phyloP scores from a whole-genome alignment of 257 asterid genomes.

The Nicotiana noctiflora region DNA sequence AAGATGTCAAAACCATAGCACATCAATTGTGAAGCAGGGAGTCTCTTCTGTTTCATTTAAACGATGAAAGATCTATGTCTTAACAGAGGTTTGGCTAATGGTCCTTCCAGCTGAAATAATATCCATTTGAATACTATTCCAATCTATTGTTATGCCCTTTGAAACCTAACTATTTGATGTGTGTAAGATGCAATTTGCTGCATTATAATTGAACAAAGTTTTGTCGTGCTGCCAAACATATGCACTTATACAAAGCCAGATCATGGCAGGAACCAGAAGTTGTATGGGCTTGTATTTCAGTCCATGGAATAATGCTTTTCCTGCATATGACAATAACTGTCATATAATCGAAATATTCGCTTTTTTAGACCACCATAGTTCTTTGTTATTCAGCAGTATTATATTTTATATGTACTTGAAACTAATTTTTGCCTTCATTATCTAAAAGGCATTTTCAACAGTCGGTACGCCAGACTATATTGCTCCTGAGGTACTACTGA shows the following conservation, averaged over 20 bases:
- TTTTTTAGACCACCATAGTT: neutral
- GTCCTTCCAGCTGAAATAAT: neutral
- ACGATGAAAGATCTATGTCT: neutral
- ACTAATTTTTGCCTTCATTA: slow-evolving; percentile 14
- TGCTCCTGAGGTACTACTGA: slow-evolving; percentile 95
- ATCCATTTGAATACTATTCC: neutral
- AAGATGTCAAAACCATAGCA: neutral
- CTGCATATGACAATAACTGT: neutral
- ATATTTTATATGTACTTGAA: neutral
- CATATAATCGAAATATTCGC: neutral
- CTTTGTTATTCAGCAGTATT: neutral
- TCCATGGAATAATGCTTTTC: neutral
- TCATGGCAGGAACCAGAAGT: neutral
- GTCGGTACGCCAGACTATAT: slow-evolving; percentile 98
- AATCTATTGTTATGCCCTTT: neutral
- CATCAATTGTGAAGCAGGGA: neutral
- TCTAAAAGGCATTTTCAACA: slow-evolving; percentile 85
- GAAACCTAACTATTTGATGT: neutral
- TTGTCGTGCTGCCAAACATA: neutral
- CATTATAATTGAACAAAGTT: neutral
- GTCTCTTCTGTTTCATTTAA: neutral
- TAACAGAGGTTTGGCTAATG: neutral
- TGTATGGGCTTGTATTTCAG: neutral
- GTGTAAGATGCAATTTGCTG: neutral
- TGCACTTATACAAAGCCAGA: neutral